Evolutionary conservation across 148 eudicot genomes (phyloP), one percentile per base, ranked within the genome.

Genomic region (Arctostaphylos glauca): DNA sequence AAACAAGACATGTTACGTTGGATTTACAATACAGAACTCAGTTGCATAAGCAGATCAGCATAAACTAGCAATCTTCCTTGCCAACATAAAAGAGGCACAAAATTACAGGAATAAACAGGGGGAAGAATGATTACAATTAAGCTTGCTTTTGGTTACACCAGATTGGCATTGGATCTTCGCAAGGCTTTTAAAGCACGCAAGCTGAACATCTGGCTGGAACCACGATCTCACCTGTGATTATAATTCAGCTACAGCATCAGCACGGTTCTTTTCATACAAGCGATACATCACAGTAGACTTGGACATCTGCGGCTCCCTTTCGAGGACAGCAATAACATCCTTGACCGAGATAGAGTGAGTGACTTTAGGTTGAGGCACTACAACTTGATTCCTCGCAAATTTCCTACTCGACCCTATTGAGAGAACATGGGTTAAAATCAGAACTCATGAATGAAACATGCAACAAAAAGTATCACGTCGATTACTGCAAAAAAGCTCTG

Each of bases 241-340:
- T 53, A 25, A 52, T 76, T 80, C 80, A 54, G 85, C 72, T 13
- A 74, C 82, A 52, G 84, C 85, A 77, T 84, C 86, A 46, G 81
- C 62, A n/a, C 64, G 82, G 38, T 77, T 46, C 77, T 80, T 87
- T 81, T 92, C 94, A 25, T 92, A 92, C 66, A 95, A 85, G 77
- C 93, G 92, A 82, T 96, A 91, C 5, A 94, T 80, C 44, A 92
- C 55, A 15, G 91, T 82, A 14, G 98, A 89, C 74, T 89, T 96
- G 0, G 95, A 86, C 89, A 92, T 96, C 84, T 94, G 98, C 55
- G 98, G 94, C 84, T 96, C 98, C 80, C 94, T 93, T 87, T 94
- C 98, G 52, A 96, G 92, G 74, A 89, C 92, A 47, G 92, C 86
- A 82, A 96, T 87, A 79, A 96, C 94, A 83, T 96, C 98, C 90